Evolutionary conservation across 2,329 filamentous ascomycete genomes (phyloP), one percentile per base, ranked within the genome.

Genomic region (Cadophora sp.): DNA sequence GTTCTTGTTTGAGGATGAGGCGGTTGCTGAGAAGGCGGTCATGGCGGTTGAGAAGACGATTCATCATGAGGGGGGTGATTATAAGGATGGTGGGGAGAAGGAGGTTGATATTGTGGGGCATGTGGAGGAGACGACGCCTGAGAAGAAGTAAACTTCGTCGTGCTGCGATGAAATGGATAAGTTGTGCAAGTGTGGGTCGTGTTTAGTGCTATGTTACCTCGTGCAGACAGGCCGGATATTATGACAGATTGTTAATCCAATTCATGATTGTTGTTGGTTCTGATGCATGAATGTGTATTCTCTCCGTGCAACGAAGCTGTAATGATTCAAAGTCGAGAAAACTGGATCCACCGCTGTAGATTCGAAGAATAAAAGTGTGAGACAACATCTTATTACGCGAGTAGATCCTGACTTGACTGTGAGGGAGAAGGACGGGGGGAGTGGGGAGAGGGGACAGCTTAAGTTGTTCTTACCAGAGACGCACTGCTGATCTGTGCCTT

Each of bases 1-100:
- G 12, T 83, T 84, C 76, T 75, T 81, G 71, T 80, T 80, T 56
- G 79, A 81, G 67, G 80, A 79, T 66, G 76, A 77, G 53, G 74
- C 73, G 0, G 74, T 79, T 31, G 77, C 79, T 8, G 76, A 80
- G 27, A 71, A 79, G 65, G 77, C 79, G 3, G 74, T 77, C 26
- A 73, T 75, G 14, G 79, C 78, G n/a, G 79, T 80, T 16, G 77
- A 80, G 69, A 79, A 80, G 68, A 72, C 76, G 56, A 74, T 80
- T 6, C 74, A 77, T 62, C 65, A 71, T 12, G 76, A 72, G 14
- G 22, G 70, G 26, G 34, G 69, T 14, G 55, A 67, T 16, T 53
- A 64, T 43, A 27, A 24, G 3, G 62, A 51, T n/a, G 51, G 62
- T 29, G 46, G 51, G 19, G 62, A 64, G 37, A 64, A 53, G 29